phyloP scores from a whole-genome alignment of 371 early-diverging fungal genomes.

The Phascolomyces articulosus region DNA sequence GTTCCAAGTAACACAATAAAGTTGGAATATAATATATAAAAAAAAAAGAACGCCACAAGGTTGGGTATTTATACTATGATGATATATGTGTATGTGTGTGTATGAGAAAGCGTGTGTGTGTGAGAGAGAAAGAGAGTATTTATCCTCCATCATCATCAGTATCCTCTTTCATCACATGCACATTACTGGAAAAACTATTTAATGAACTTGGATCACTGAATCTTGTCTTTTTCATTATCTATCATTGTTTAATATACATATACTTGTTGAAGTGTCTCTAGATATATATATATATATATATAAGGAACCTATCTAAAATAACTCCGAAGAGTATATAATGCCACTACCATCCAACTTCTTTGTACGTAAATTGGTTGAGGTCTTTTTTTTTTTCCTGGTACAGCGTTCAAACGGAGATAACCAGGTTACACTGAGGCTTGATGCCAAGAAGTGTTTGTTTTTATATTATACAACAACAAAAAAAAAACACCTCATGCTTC shows the following conservation, averaged over 20 bases:
- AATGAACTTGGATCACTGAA: no score
- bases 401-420: background rate
- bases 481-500: no score
- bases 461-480: no score
- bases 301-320: no score
- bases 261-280: no score
- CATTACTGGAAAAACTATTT: background rate
- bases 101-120: background rate
- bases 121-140: background rate
- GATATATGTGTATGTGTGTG: background rate
- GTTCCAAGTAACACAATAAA: background rate
- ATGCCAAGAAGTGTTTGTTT: slow-evolving; percentile 4
- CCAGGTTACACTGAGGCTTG: background rate
- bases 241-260: background rate
- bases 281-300: background rate
- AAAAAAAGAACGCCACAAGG: background rate
- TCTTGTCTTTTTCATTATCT: background rate
- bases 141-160: no score
- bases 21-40: background rate
- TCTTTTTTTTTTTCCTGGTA: no score
- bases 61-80: background rate
- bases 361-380: no score
- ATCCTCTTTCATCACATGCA: background rate
- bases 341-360: background rate
- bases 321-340: no score